Base-by-base conservation (phyloP, 225 moss, liverwort and hornwort genomes). In the Bryum argenteum region DNA sequence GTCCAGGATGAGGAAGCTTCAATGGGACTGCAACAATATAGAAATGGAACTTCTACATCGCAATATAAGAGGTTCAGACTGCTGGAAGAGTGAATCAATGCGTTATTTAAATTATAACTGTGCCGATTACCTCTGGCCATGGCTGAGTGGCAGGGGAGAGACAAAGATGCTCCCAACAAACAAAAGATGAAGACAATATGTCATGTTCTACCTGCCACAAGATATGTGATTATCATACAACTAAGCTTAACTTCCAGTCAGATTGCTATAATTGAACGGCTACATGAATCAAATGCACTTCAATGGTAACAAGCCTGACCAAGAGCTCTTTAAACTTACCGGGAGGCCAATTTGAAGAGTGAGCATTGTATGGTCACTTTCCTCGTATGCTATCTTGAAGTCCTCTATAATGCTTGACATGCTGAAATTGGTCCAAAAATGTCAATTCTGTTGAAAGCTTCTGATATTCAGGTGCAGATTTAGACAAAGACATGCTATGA, bases 261-360 rank as follows among this genome's bases (percentile, higher is more conserved):
- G 24, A 53, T 71, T 48, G 33, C 14, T 62, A 19, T 57, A 16
- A 56, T 10, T 44, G 10, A 44, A 41, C 19, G 40, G 15, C 18
- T 60, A 8, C 12, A 11, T 8, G 17, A 37, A 43, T 43, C 0
- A 69, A 13, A 43, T 58, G 33, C 17, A 70, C 12, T 58, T 47
- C 19, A 40, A 2, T 6, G 62, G 26, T 6, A 39, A 17, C 19
- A 47, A 52, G 37, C 58, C 37, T 43, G 52, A 63, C 33, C n/a
- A 45, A 8, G 68, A 58, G 57, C 37, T 63, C 45, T 15, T 41
- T 45, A 14, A 56, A 78, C 82, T n/a, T 28, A 94, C 90, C 62
- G 82, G 87, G 24, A 94, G 90, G 60, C 94, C 94, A 61, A 91
- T 54, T 79, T 87, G 90, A 71, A 94, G 84, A 50, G 84, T 94